Conservation (phyloP, 768 basidiomycete species). For the Russula sp. region DNA sequence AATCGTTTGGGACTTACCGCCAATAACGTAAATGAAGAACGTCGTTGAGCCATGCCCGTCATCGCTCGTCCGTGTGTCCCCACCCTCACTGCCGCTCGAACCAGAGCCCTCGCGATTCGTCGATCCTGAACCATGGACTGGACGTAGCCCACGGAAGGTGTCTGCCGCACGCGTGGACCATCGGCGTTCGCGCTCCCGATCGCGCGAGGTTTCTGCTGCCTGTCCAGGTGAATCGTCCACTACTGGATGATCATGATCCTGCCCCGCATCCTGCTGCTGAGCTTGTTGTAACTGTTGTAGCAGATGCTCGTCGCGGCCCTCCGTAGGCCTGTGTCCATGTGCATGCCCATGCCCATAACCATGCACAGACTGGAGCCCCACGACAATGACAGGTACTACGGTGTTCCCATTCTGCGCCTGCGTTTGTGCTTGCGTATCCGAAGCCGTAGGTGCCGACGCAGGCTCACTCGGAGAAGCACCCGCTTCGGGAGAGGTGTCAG, state of each 20-base stretch:
- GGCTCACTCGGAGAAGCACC: constrained; percentile 12
- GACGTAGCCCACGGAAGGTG: constrained; percentile 54
- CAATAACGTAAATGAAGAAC: constrained; percentile 89
- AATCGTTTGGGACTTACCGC: constrained; percentile 46
- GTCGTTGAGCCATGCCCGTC: constrained; percentile 52
- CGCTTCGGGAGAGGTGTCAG: not conserved
- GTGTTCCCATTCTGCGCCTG: constrained; percentile 33
- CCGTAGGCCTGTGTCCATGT: constrained; percentile 21
- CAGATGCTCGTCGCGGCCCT: constrained; percentile 14
- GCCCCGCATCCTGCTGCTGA: not conserved
- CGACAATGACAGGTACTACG: constrained; percentile 80
- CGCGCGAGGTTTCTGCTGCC: not conserved
- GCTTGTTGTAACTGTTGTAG: not conserved
- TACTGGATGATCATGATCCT: constrained; percentile 1
- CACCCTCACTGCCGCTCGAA: not conserved
- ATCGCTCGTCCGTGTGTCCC: constrained; percentile 15
- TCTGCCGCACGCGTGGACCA: constrained; percentile 67
- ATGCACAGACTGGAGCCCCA: constrained; percentile 75
- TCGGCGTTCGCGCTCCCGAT: constrained; percentile 35
- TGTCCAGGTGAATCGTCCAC: constrained; percentile 2
- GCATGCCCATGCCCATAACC: constrained; percentile 36
- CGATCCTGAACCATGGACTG: constrained; percentile 30
- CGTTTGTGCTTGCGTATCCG: constrained; percentile 15
- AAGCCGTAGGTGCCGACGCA: not conserved
- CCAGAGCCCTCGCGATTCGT: constrained; percentile 30